Conservation (phyloP, 169 alveolate species). For the Cryptosporidium felis region DNA sequence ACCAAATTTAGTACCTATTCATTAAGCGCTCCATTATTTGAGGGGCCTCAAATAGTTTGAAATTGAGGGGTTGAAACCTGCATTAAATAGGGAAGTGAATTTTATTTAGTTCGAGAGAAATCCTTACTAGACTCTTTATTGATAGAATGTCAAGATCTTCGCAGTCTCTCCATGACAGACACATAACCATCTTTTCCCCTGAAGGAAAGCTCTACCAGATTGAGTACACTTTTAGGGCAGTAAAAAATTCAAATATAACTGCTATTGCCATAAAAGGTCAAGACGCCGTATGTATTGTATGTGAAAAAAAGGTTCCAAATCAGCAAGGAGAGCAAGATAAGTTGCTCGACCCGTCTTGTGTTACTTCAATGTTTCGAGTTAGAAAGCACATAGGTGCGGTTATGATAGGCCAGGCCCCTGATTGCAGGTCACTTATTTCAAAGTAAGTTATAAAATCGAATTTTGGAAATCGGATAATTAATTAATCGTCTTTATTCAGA, state of each 20-base stretch:
- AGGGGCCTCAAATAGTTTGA: too few species aligned
- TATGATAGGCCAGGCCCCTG: slow-evolving; percentile 84
- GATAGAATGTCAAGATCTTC: slow-evolving; percentile 85
- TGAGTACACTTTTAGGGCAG: slow-evolving; percentile 98
- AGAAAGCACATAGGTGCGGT: slow-evolving; percentile 83
- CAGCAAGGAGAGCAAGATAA: slow-evolving; percentile 85
- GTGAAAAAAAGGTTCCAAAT: slow-evolving; percentile 94
- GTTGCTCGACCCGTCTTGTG: slow-evolving; percentile 83
- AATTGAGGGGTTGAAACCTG: slow-evolving; percentile 25
- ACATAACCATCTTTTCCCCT: slow-evolving; percentile 96
- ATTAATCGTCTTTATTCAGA: background rate
- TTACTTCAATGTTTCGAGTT: slow-evolving; percentile 83
- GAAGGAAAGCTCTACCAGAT: slow-evolving; percentile 97
- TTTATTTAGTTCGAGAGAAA: background rate
- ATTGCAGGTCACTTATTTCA: slow-evolving; percentile 82
- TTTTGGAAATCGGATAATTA: background rate
- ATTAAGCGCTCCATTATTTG: too few species aligned
- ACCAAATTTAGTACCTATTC: too few species aligned
- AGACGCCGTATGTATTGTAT: slow-evolving; percentile 92
- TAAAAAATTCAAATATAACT: slow-evolving; percentile 92
- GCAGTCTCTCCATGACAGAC: slow-evolving; percentile 89
- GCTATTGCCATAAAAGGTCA: slow-evolving; percentile 96
- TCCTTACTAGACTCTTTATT: background rate
- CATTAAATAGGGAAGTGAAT: background rate
- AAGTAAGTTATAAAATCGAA: slow-evolving; percentile 56